phyloP scores from a whole-genome alignment of 345 rosid genomes.

The Eutrema yunnanense region DNA sequence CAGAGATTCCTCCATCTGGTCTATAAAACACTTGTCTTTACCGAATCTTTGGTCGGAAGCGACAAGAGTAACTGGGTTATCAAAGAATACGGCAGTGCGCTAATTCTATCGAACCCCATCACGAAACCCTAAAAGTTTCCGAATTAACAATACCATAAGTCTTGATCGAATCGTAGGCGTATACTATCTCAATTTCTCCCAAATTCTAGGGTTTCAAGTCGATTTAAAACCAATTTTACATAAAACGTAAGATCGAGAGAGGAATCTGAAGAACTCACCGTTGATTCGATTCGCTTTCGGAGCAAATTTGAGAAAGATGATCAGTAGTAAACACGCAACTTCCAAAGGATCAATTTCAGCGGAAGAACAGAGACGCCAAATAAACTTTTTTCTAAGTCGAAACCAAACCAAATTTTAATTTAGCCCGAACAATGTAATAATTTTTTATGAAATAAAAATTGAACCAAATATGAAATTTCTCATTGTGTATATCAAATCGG shows the following conservation, averaged over 20 bases:
- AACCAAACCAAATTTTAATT: too few species aligned
- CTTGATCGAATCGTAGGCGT: too few species aligned
- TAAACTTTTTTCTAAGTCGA: too few species aligned
- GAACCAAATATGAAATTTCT: too few species aligned
- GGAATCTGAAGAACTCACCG: background rate
- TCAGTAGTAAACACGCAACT: background rate
- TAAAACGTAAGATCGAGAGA: background rate
- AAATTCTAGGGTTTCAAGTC: background rate
- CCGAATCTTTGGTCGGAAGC: constrained; percentile 7
- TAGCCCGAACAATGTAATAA: too few species aligned
- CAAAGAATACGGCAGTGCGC: constrained; percentile 4
- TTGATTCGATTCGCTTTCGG: background rate
- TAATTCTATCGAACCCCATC: background rate
- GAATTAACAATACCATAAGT: too few species aligned
- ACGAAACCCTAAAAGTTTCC: too few species aligned
- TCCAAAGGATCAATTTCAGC: too few species aligned
- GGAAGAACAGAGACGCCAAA: too few species aligned
- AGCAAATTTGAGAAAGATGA: background rate
- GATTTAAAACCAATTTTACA: background rate
- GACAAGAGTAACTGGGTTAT: constrained; percentile 3
- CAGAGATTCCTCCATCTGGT: constrained; percentile 9
- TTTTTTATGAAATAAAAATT: too few species aligned
- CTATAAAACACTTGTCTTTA: background rate
- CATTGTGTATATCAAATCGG: too few species aligned
- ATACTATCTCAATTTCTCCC: background rate